Evolutionary conservation across 768 basidiomycete genomes (phyloP).

Genomic region (Inosperma sp.): DNA sequence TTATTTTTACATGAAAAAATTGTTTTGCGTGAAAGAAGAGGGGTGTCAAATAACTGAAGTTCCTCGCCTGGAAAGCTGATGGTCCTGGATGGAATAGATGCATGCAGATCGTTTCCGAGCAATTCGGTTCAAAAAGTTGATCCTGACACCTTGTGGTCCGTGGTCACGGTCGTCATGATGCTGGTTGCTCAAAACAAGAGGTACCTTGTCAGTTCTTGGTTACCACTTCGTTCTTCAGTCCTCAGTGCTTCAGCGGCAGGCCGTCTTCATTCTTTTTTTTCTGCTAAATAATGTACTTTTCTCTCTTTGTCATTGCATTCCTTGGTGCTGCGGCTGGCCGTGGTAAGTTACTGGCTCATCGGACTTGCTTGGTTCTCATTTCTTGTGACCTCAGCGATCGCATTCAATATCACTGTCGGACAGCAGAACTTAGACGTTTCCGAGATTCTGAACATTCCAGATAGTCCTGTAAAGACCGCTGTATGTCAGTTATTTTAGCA

Average conservation of each 20-base stretch:
- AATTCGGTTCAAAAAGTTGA: too few species aligned
- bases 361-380: not conserved
- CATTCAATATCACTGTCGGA: slow-evolving; percentile 48
- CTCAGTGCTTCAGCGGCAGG: slow-evolving; percentile 26
- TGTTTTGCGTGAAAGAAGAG: too few species aligned
- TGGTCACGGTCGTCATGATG: not conserved
- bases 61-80: too few species aligned
- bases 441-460: slow-evolving; percentile 42
- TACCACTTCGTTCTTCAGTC: slow-evolving; percentile 13
- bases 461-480: slow-evolving; percentile 24
- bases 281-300: slow-evolving; percentile 24
- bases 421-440: slow-evolving; percentile 34
- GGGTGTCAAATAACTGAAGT: too few species aligned
- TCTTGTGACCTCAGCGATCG: slow-evolving; percentile 27
- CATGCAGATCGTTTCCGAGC: too few species aligned
- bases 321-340: slow-evolving; percentile 50
- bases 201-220: slow-evolving; percentile 1
- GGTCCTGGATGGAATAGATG: too few species aligned
- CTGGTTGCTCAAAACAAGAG: not conserved
- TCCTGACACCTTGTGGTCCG: too few species aligned
- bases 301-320: slow-evolving; percentile 31
- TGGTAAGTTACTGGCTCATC: slow-evolving; percentile 49
- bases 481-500: slow-evolving; percentile 26
- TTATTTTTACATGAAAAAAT: too few species aligned
- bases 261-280: slow-evolving; percentile 15